Conservation (phyloP, 1,284 basidiomycete species). For the Wolfiporia cocos region DNA sequence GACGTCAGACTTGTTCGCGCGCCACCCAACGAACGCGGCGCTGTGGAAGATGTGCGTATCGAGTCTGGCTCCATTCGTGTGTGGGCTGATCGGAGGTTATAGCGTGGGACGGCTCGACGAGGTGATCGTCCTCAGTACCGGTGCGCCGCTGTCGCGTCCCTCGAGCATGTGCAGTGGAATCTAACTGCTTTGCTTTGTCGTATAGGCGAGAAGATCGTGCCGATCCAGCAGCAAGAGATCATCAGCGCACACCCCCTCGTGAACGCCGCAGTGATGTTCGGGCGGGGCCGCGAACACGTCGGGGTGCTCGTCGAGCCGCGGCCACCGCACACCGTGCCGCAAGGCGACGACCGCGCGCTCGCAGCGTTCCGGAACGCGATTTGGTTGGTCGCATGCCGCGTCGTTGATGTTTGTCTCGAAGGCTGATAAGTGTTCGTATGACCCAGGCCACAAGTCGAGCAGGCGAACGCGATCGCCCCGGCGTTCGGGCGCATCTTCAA, state of each 20-base stretch:
- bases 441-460: slow-evolving; percentile 26
- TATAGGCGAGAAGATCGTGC: slow-evolving; percentile 20
- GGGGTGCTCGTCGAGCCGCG: slow-evolving; percentile 32
- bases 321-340: slow-evolving; percentile 17
- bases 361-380: slow-evolving; percentile 24
- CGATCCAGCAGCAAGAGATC: slow-evolving; percentile 24
- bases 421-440: neutral
- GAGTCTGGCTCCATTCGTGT: neutral
- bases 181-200: neutral
- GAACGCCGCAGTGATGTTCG: slow-evolving; percentile 30
- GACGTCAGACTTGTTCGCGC: slow-evolving; percentile 32
- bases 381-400: slow-evolving; percentile 20
- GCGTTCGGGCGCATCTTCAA: slow-evolving; percentile 30
- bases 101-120: slow-evolving; percentile 19
- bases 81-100: neutral
- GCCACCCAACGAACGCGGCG: slow-evolving; percentile 33
- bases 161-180: no score
- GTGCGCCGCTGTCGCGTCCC: no score
- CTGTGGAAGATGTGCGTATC: slow-evolving; percentile 32
- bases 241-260: slow-evolving; percentile 26
- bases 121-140: slow-evolving; percentile 15
- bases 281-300: slow-evolving; percentile 29
- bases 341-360: slow-evolving; percentile 15
- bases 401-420: neutral
- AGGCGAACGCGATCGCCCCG: slow-evolving; percentile 26